These are phyloP conservation scores for Camellia sinensis DNA, from an alignment of 148 eudicot genomes.

Conservation along the genomic window DNA sequence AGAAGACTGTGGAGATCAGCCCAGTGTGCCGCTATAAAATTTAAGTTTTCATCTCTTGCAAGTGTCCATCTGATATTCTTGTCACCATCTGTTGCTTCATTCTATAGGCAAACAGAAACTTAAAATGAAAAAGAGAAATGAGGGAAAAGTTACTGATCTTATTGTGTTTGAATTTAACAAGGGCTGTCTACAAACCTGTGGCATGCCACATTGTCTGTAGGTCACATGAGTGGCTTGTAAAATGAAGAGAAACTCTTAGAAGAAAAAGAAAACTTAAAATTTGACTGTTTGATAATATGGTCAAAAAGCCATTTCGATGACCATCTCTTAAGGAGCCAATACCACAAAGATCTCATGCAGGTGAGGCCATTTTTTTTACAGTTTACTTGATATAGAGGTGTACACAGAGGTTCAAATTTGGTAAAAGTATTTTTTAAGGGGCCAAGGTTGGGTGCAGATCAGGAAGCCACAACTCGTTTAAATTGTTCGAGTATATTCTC, in stretches of 20 bases:
- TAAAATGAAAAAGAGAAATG: background rate
- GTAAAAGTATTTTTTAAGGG: background rate
- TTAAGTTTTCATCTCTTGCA: slow-evolving; percentile 67
- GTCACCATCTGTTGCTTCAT: slow-evolving; percentile 51
- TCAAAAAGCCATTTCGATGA: background rate
- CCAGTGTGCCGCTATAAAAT: slow-evolving; percentile 80
- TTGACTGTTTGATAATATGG: background rate
- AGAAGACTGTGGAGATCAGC: slow-evolving; percentile 72
- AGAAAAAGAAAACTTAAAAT: background rate
- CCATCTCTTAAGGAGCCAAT: background rate
- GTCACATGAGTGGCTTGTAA: background rate
- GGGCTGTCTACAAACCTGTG: background rate
- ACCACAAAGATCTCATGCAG: background rate
- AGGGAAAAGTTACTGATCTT: background rate
- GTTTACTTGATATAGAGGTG: background rate
- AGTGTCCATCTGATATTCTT: slow-evolving; percentile 35
- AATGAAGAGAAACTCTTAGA: background rate
- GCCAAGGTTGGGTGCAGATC: background rate
- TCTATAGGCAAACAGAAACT: slow-evolving; percentile 30
- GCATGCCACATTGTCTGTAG: background rate
- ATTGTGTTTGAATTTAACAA: background rate
- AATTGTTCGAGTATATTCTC: too few relatives aligned
- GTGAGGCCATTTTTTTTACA: background rate
- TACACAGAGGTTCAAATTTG: background rate
- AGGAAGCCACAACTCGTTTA: background rate